Evolutionary conservation across 345 rosid genomes (phyloP), one percentile per base, ranked within the genome.

Genomic region (Hirschfeldia incana): DNA sequence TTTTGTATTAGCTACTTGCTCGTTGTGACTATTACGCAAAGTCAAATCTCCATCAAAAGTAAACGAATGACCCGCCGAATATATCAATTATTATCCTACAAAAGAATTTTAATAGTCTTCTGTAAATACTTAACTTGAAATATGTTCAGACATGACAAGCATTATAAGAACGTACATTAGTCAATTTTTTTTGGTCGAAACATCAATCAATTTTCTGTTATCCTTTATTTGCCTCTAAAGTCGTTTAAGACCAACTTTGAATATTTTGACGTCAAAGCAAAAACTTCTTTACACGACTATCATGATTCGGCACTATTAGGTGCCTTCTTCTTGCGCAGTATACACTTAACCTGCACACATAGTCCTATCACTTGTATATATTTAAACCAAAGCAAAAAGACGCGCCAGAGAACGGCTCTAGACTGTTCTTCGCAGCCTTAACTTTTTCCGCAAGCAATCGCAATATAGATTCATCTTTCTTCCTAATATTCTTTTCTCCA

Each of bases 381-480:
- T 49, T 21, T 36, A 55, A 58, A 59, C 49, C 60, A 82, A 79
- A 83, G 83, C 85, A n/a, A 51, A 6, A 16, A 57, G 72, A 42
- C 83, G 77, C 76, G 84, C 65, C 21, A 8, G 85, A 73, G 80
- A 90, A 85, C 11, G 91, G 91, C 10, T 91, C 88, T 4, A 84
- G 67, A 5, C 87, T 80, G 58, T 79, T 88, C 84, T 83, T 92
- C 0, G 94, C 89, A 37, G 86, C 80, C 16, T 74, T 74, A 63
- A 94, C 90, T 81, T 91, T 94, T 79, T 85, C 86, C 9, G 87
- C 97, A 84, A 92, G 85, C 84, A 84, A 72, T 68, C 81, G 86
- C 97, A 92, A 89, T 78, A 75, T 90, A 0, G 86, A 83, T 63
- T 89, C 91, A 13, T 90, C 92, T 87, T 87, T 94, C 92, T 88